Evolutionary conservation across 148 eudicot genomes (phyloP), one percentile per base, ranked within the genome.

Genomic region (Dysphania ambrosioides): DNA sequence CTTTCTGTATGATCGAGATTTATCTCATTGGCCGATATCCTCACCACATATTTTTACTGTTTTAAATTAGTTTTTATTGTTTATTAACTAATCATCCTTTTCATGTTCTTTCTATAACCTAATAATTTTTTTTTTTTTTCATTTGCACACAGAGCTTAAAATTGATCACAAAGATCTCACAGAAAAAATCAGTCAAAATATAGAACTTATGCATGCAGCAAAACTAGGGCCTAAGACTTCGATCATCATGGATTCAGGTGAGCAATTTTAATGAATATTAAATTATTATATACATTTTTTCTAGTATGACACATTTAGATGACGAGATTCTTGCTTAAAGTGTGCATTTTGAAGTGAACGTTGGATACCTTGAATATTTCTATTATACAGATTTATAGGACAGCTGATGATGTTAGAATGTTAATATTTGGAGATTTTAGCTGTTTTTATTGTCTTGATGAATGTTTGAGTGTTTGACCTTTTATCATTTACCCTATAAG

Each of bases 161-260:
- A 89, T 80, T 82, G 87, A 86, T 74, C 84, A 91, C 82, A 86
- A 77, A 73, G 83, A 79, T 72, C 72, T 89, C 68, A 89, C 93
- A 0, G 89, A 88, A 79, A 86, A 86, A 79, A 89, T 91, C 63
- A 67, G 82, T 82, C 86, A 84, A 70, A 85, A 84, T 68, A 87
- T 91, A 81, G 83, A 85, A 78, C 78, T 86, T 71, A 73, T 91
- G 71, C 97, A 91, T 83, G 85, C 97, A 35, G 86, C 80, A 12
- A 86, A 81, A 77, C 78, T 81, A 69, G 41, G 82, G 27, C 73
- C 86, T 41, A 78, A 74, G 51, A 57, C 84, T 72, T 61, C 86
- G 2, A 68, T 78, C 49, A 65, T 49, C 31, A 69, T 49, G 73
- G 83, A 69, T 69, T 72, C 88, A 76, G 93, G 93, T 91, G 68